These are phyloP conservation scores for Geoglossum glabrum DNA, from an alignment of 495 filamentous ascomycete genomes.

Conservation along the genomic window DNA sequence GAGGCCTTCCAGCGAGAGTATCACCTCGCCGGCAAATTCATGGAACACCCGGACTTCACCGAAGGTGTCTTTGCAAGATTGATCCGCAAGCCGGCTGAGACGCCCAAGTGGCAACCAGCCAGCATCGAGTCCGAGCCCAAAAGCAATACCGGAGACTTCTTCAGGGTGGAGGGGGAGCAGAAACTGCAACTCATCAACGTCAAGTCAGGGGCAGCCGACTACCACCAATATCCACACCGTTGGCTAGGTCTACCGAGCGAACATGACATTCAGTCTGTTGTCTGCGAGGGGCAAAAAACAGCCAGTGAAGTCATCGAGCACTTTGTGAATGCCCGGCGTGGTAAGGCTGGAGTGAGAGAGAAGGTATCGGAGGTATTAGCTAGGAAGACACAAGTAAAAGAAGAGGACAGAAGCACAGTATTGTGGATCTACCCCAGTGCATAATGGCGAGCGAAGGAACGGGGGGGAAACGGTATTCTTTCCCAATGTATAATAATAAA, in stretches of 20 bases:
- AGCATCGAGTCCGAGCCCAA: constrained; percentile 38
- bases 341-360: constrained; percentile 24
- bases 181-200: constrained; percentile 32
- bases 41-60: constrained; percentile 70
- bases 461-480: not conserved
- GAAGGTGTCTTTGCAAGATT: constrained; percentile 66
- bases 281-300: constrained; percentile 19
- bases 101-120: constrained; percentile 51
- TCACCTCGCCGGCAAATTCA: constrained; percentile 61
- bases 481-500: too few relatives aligned
- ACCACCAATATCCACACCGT: constrained; percentile 45
- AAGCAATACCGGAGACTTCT: constrained; percentile 36
- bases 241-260: constrained; percentile 56
- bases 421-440: not conserved
- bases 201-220: constrained; percentile 22
- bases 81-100: constrained; percentile 37
- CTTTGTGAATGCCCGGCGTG: constrained; percentile 7
- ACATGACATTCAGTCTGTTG: constrained; percentile 36
- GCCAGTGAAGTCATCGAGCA: not conserved
- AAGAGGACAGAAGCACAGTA: not conserved
- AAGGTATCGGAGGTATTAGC: constrained; percentile 24
- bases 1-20: constrained; percentile 72
- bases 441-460: not conserved
- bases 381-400: constrained; percentile 8
- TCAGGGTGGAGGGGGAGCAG: constrained; percentile 24